Evolutionary conservation across 768 basidiomycete species (phyloP), one percentile per base, ranked within the genome.

Genomic region (Amanita molliuscula): DNA sequence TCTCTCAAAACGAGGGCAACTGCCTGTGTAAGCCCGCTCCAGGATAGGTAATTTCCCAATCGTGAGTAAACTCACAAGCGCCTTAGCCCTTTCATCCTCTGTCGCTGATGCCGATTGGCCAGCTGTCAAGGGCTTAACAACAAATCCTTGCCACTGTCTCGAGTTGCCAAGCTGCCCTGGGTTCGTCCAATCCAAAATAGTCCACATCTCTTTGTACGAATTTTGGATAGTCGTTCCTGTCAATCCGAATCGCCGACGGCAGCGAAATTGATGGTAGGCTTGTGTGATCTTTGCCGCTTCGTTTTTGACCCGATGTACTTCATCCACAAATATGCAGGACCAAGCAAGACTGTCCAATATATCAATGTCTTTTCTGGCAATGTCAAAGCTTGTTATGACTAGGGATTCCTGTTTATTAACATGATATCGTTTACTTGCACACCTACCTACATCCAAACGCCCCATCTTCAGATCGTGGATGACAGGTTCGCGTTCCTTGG

Each of bases 271-370:
- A 56, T 84, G 79, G 51, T 84, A 81, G 0, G 90, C 84, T n/a
- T 61, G 41, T 0, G 85, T 81, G 3, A 81, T 77, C 53, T 79
- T 76, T 0, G 87, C 77, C 2, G 66, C 61, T 2, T 81, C 76
- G 54, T 92, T 94, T 67, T 97, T 97, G 58, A 95, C 74, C 2
- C 79, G 76, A 62, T 98, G 95, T 0, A 82, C 94, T 64, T 98
- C 95, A 57, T 98, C 95, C 4, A 92, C 81, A 40, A 87, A 73
- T 50, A 91, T 69, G 50, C 79, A 79, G 2, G 79, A 84, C 81
- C 78, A 86, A 7, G 81, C 71, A 41, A 90, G 71, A 41, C 74
- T 72, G 48, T 85, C 78, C 5, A 97, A 68, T 7, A 78, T 54
- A 11, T 77, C 78, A 46, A 93, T 88, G 36, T 88, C 79, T 31